Evolutionary conservation across 2,329 filamentous ascomycete species (phyloP), one percentile per base, ranked within the genome.

Genomic region (Orbilia ellipsospora): DNA sequence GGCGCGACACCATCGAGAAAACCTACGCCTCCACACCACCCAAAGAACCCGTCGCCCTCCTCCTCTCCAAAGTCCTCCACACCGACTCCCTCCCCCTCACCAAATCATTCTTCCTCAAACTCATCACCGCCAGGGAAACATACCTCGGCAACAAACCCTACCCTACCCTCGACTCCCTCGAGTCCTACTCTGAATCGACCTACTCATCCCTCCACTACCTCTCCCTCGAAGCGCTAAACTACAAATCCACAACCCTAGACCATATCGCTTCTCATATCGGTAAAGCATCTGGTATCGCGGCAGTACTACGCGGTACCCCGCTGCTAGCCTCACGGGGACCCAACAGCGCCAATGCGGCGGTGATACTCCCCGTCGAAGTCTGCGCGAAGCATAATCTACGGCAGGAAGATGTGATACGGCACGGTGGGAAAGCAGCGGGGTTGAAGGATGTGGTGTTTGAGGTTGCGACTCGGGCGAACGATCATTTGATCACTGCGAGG

Each of bases 261-360:
- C 95, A 99, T 83, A 85, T 99, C 16, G 94, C 94, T 7, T 96
- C 92, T 65, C 95, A 99, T 82, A 92, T 98, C 70, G 95, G 95
- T 62, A 99, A 99, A 81, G 94, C 95, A 0, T 91, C 89, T 57
- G 95, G 95, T 7, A 97, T 99, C 65, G 87, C 90, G 1, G 91
- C 94, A 0, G 88, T 97, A 0, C 84, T 99, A n/a, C 87, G 94
- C 48, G 94, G 95, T 0, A 85, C 98, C 10, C 94, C 95, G 0
- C 82, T 98, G 1, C 86, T 98, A n/a, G 94, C 94, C 0, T 92
- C 94, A 52, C 31, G 6, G 1, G 55, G 57, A 12, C 42, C 62
- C 23, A 64, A 74, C 16, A 62, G 50, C 28, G 31, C 10, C 10
- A 36, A 36, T 36, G 16, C 45, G 1, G 86, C 88, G 0, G 87